Conservation (phyloP, 495 filamentous ascomycete species). For the Penicillium roqueforti region DNA sequence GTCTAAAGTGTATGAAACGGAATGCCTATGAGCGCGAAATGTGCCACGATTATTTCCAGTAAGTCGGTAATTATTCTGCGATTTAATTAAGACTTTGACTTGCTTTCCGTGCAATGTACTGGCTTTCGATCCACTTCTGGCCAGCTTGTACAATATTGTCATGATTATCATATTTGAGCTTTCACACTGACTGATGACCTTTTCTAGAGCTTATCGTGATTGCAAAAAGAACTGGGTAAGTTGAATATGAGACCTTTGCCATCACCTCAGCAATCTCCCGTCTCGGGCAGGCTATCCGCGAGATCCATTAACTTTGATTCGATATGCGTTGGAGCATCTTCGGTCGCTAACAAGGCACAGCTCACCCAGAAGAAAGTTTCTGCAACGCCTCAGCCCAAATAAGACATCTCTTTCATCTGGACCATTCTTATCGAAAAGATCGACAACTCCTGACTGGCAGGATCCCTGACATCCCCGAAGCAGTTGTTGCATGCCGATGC, state of each 20-base stretch:
- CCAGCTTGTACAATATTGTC: background rate
- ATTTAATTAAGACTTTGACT: background rate
- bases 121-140: background rate
- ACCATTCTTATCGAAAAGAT: background rate
- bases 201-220: slow-evolving; percentile 76
- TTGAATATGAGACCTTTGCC: slow-evolving; percentile 2
- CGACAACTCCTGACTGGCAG: background rate
- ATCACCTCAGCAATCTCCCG: background rate
- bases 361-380: slow-evolving; percentile 22
- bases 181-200: background rate
- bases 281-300: background rate
- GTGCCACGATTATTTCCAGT: slow-evolving; percentile 95
- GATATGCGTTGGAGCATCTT: background rate
- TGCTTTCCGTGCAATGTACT: slow-evolving; percentile 1
- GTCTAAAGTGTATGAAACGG: slow-evolving; percentile 78
- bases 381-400: background rate
- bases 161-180: background rate
- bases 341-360: slow-evolving; percentile 10
- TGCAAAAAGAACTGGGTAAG: slow-evolving; percentile 93
- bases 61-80: slow-evolving; percentile 3
- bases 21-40: slow-evolving; percentile 82
- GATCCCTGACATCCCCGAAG: background rate
- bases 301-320: background rate
- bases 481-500: background rate
- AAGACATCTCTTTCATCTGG: background rate